Base-by-base conservation (phyloP, 2,329 filamentous ascomycete species). In the Neonectria sp. region DNA sequence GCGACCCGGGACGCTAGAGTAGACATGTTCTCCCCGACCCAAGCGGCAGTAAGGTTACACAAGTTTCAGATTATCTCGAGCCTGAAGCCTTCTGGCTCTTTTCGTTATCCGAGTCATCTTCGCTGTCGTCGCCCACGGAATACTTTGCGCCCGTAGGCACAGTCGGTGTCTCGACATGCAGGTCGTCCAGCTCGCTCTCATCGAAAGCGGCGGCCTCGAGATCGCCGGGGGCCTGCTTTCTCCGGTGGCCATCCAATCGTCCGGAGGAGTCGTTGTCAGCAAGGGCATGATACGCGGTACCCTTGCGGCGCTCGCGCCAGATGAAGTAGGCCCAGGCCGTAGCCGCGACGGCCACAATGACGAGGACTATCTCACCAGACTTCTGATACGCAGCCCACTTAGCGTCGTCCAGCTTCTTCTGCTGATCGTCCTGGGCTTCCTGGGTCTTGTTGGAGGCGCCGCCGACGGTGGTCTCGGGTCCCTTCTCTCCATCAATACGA, bases 361-460 rank as follows among this genome's bases (percentile, higher is more conserved):
- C 90, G 3, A 98, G 87, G 2, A 95, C 94, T 7, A 95, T 89
- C 81, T 97, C 94, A 57, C 95, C 95, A 3, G 93, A 96, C 75
- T 93, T 92, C 78, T 92, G 92, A 81, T 98, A 98, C 0, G 95
- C 95, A 58, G 91, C 89, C 93, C 95, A 97, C 75, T 95, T 93
- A 21, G 95, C 94, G 31, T 94, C 89, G 73, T 95, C 90, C n/a
- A 97, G 82, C 78, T 88, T 85, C 76, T 92, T 90, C 76, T 93
- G 86, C 90, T 78, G 76, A 57, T 80, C 78, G 48, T 79, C 69
- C 8, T 89, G n/a, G 87, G 89, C 15, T 85, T 85, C 29, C 89
- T 94, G 74, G 74, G 81, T 80, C 67, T 83, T 80, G 75, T 88
- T 88, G 64, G 82, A 88, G 53, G 92, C 91, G 35, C 89, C 91